A percentile compares a stretch with the other conserved stretches of the same genome.
These are phyloP conservation scores for Lentinus polychrous DNA, from an alignment of 1,284 basidiomycete genomes.

Conservation along the genomic window DNA sequence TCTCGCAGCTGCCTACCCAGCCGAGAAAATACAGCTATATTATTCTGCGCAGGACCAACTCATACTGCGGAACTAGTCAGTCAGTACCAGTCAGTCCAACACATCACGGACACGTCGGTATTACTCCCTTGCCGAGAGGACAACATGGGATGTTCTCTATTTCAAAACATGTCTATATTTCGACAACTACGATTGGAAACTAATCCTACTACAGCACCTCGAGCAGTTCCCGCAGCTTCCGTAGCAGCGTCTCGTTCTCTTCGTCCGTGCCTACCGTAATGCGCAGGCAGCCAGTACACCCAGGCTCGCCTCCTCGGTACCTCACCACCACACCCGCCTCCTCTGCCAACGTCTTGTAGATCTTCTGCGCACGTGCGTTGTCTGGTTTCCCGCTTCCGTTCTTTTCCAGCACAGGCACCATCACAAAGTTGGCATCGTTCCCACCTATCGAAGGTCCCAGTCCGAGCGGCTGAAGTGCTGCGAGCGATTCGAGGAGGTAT, in stretches of 20 bases:
- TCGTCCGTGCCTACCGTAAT: slow-evolving; percentile 86
- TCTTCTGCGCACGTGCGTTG: slow-evolving; percentile 57
- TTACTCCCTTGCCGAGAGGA: too few relatives aligned
- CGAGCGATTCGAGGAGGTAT: slow-evolving; percentile 44
- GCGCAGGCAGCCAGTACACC: slow-evolving; percentile 84
- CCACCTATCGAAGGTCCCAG: slow-evolving; percentile 74
- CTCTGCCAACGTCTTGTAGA: slow-evolving; percentile 87
- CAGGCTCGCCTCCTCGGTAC: slow-evolving; percentile 81
- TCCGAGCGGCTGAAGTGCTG: slow-evolving; percentile 40
- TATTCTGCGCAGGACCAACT: too few relatives aligned
- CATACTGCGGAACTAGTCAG: too few relatives aligned
- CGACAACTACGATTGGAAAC: too few relatives aligned
- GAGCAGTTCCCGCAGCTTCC: slow-evolving; percentile 42
- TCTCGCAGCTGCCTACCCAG: too few relatives aligned
- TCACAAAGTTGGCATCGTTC: slow-evolving; percentile 89
- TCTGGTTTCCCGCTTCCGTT: slow-evolving; percentile 44
- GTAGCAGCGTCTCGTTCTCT: slow-evolving; percentile 63
- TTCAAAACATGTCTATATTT: too few relatives aligned
- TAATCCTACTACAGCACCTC: slow-evolving; percentile 22
- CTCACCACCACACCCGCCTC: slow-evolving; percentile 85
- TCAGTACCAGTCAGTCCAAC: too few relatives aligned
- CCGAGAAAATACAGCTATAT: too few relatives aligned
- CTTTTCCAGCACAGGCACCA: slow-evolving; percentile 71
- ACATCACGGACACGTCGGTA: too few relatives aligned
- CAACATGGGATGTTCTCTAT: too few relatives aligned